Base-by-base conservation (phyloP, 2,329 filamentous ascomycete genomes). In the Celoporthe dispersa region DNA sequence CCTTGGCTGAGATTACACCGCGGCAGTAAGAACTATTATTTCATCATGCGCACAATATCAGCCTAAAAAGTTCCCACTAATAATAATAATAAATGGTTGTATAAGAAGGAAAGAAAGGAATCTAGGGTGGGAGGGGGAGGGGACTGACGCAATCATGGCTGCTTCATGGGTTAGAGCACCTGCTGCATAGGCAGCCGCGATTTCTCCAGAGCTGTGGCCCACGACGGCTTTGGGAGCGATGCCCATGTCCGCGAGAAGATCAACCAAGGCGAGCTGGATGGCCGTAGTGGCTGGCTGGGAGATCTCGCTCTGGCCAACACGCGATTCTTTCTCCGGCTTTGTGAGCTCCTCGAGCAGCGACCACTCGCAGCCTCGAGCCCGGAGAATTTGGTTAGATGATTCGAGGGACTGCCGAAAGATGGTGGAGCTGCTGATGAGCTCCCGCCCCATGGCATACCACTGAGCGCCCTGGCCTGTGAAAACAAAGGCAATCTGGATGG, bases 401-500 rank as follows among this genome's bases (percentile, higher is more conserved):
- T 37, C 25, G 16, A 68, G 51, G 25, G 60, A 64, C n/a, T 31
- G 9, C 4, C 31, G 14, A 61, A 68, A 68, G 25, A 57, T 39
- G 3, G 6, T 1, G 12, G 61, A 68, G 25, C 25, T 48, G 6
- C 5, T 37, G 5, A 68, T 25, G 33, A 68, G 66, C 35, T 64
- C 66, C 5, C 70, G 62, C 2, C 75, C 76, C 76, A 78, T 78
- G 25, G 72, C 70, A 25, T 53, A 63, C 74, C 75, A 80, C 69
- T 80, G 78, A 2, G 78, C 78, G 3, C 79, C 79, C 64, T 80
- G 79, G 14, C 79, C 79, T 1, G 78, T 79, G 70, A 80, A 81
- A 2, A 76, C 76, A 62, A 78, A 78, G 60, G 63, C 69, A 16
- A 71, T 16, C 25, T 55, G 48, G 37, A 66, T 59, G 8, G 53